Conservation (phyloP, 768 basidiomycete species). For the Termitomyces sp. region DNA sequence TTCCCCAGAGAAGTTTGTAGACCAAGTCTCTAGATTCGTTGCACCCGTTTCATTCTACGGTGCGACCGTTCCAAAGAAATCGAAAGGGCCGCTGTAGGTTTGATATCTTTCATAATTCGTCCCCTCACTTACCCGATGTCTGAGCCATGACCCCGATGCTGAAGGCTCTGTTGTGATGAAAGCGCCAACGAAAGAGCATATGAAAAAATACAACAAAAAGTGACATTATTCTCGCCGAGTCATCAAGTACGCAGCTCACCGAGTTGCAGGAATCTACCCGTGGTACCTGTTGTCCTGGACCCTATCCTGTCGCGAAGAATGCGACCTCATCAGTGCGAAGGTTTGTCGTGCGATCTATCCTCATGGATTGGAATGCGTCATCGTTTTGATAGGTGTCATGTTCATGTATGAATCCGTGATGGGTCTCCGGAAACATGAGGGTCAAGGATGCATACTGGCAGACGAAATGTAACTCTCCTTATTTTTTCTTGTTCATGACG, state of each 20-base stretch:
- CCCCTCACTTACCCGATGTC: not conserved
- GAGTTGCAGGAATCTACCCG: slow-evolving; percentile 44
- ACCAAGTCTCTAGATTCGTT: slow-evolving; percentile 29
- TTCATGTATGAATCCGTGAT: slow-evolving; percentile 97
- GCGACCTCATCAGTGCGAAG: slow-evolving; percentile 88
- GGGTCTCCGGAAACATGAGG: slow-evolving; percentile 88
- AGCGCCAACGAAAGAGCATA: slow-evolving; percentile 62
- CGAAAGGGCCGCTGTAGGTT: slow-evolving; percentile 41
- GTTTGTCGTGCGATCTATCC: slow-evolving; percentile 24
- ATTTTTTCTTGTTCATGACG: not conserved
- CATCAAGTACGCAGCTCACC: not conserved
- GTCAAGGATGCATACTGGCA: slow-evolving; percentile 91
- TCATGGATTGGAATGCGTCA: not conserved
- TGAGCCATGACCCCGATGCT: slow-evolving; percentile 71
- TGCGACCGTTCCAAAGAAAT: slow-evolving; percentile 28
- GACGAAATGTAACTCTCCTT: slow-evolving; percentile 77
- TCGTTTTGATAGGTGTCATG: slow-evolving; percentile 47
- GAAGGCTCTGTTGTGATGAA: slow-evolving; percentile 86
- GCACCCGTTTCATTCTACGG: slow-evolving; percentile 63
- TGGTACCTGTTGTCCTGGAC: slow-evolving; percentile 86
- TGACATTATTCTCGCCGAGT: slow-evolving; percentile 20
- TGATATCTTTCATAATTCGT: not conserved
- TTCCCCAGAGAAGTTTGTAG: slow-evolving; percentile 4
- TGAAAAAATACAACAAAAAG: slow-evolving; percentile 68
- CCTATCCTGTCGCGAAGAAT: slow-evolving; percentile 74